Base-by-base conservation (phyloP, 441 rosid species). In the Populus trichocarpa region DNA sequence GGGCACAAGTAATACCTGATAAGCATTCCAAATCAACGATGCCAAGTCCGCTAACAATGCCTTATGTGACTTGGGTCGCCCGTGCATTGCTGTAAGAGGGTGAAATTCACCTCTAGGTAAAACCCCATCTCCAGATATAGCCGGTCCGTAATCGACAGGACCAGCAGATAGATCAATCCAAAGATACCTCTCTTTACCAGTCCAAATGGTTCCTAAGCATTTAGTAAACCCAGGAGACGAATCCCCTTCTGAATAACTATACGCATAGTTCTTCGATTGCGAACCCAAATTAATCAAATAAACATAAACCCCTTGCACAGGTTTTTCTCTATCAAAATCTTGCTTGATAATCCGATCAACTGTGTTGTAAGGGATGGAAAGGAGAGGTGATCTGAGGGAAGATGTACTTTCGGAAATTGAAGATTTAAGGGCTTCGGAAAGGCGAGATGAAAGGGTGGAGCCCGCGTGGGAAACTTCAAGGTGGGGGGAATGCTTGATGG, bases 61-160 rank as follows among this genome's bases (percentile, higher is more conserved):
- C 86, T 92, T 96, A 14, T 90, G 89, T 0, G 95, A 93, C 85
- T 91, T 96, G 72, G 97, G 96, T 36, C 90, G 82, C 6, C 99
- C 99, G 50, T 92, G 98, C 76, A 91, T 80, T 5, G 97, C 87
- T 0, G 99, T 90, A 26, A 96, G 85, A 36, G 99, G 99, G 69
- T 96, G 99, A 79, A 93, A 96, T 74, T 96, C 98, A 16, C 99
- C 99, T 80, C 90, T 84, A 0, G 99, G 97, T 42, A 93, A 76
- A 70, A 92, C 92, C 53, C 98, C 99, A 67, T 96, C 99, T 22
- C 99, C 99, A 11, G 99, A 96, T 50, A 96, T 80, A 6, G 88
- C 91, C 33, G 99, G 99, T 10, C 99, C 99, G 18, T 96, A 93
- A 77, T 96, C 99, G n/a, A 96, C 95, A 4, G 98, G 99, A 30